Evolutionary conservation across 75 land plant genomes (phyloP).

Genomic region (Sequoia sempervirens): DNA sequence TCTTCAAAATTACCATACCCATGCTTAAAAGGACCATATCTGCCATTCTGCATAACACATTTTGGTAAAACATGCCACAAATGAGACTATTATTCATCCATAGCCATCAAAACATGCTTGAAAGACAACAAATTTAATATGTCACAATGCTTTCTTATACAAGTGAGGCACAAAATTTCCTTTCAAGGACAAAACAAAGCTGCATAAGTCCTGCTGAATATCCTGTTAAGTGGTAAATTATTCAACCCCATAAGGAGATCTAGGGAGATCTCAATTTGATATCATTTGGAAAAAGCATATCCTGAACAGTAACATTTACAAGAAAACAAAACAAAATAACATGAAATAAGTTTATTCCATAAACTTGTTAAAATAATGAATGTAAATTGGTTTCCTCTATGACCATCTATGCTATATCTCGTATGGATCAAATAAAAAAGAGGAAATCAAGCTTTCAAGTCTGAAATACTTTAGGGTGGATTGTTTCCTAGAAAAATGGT

Average conservation of each 20-base stretch:
- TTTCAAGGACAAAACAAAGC: neutral
- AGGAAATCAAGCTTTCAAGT: too few species aligned
- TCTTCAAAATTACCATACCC: constrained; percentile 43
- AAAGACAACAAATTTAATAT: neutral
- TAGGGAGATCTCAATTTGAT: neutral
- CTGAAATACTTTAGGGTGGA: too few species aligned
- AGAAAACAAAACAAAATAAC: neutral
- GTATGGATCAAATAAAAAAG: too few species aligned
- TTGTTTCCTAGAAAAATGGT: too few species aligned
- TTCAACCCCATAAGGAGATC: neutral
- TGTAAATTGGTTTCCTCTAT: too few species aligned
- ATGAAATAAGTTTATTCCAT: neutral
- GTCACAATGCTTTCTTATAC: neutral
- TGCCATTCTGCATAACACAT: constrained; percentile 39
- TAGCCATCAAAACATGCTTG: constrained; percentile 1
- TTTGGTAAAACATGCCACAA: neutral
- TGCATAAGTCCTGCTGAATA: neutral
- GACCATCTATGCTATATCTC: too few species aligned
- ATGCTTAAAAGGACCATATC: constrained; percentile 46
- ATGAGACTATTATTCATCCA: neutral
- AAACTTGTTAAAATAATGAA: neutral
- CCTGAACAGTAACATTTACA: neutral
- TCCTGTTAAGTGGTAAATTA: neutral
- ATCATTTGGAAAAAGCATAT: neutral
- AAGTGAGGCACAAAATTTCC: neutral